phyloP scores from a whole-genome alignment of 441 rosid genomes.

The Hura crepitans region DNA sequence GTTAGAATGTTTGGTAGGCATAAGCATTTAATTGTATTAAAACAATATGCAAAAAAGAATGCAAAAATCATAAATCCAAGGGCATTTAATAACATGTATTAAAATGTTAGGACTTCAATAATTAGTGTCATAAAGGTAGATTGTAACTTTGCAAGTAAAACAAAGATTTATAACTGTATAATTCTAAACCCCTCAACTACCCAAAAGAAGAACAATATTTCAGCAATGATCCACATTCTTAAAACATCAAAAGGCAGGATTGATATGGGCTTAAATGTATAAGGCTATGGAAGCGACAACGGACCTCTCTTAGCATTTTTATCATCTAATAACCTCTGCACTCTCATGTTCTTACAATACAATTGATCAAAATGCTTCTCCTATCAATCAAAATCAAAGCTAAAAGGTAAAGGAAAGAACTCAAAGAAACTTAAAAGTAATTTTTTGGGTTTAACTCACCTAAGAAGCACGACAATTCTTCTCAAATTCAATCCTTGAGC shows the following conservation, averaged over 20 bases:
- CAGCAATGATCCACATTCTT: neutral
- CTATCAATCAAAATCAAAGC: slow-evolving; percentile 23
- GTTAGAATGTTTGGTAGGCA: neutral
- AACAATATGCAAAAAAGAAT: neutral
- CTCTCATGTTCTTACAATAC: slow-evolving; percentile 57
- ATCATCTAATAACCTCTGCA: slow-evolving; percentile 60
- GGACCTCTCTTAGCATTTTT: slow-evolving; percentile 67
- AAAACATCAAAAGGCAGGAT: neutral
- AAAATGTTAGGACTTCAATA: neutral
- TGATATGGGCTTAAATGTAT: slow-evolving; percentile 53
- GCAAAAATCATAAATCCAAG: neutral
- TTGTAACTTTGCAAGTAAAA: neutral
- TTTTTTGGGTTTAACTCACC: slow-evolving; percentile 32
- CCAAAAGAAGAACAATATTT: neutral
- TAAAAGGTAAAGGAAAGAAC: neutral
- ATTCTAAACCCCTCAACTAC: neutral
- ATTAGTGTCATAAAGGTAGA: neutral
- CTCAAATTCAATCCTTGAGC: slow-evolving; percentile 44
- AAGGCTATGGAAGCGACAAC: slow-evolving; percentile 68
- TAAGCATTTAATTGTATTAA: neutral
- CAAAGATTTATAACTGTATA: slow-evolving; percentile 14
- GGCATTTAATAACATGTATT: neutral
- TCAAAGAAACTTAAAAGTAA: neutral
- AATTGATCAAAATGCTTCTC: slow-evolving; percentile 74
- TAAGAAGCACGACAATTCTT: slow-evolving; percentile 63